phyloP scores from a whole-genome alignment of 306 rosid species.

The Vigna mungo region DNA sequence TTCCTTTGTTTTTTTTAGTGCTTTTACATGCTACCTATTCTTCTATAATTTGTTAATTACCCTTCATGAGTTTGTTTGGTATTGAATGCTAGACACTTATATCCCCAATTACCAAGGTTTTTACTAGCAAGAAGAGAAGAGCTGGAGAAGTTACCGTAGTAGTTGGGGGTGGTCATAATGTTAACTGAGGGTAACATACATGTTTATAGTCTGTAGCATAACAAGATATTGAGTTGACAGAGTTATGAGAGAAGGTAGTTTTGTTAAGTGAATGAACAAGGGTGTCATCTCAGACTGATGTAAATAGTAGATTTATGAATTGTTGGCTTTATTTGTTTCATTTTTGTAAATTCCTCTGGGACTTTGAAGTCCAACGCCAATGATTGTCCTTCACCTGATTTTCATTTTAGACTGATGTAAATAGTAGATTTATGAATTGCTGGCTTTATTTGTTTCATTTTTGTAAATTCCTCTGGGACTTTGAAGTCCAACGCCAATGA shows the following conservation, averaged over 20 bases:
- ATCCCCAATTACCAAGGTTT: conserved; percentile 1
- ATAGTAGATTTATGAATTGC: conserved; percentile 4
- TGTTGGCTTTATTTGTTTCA: neutral
- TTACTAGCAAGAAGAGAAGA: conserved; percentile 23
- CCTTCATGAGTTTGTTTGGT: neutral
- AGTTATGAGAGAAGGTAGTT: conserved; percentile 7
- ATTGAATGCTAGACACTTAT: neutral
- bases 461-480: neutral
- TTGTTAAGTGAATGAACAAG: neutral
- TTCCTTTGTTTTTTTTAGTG: conserved; percentile 25
- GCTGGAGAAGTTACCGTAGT: conserved; percentile 1
- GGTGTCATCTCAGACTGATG: neutral
- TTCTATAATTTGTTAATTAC: conserved; percentile 25
- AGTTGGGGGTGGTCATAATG: conserved; percentile 9
- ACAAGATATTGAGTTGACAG: conserved; percentile 1
- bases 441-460: conserved; percentile 1
- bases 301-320: conserved; percentile 11
- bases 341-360: neutral
- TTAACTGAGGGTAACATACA: neutral
- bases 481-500: neutral
- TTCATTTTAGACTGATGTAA: conserved; percentile 5
- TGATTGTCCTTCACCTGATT: neutral
- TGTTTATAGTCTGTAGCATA: neutral
- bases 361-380: neutral
- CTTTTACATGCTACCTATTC: conserved; percentile 16